These are phyloP conservation scores for Talaromyces borbonicus DNA, from an alignment of 495 filamentous ascomycete species.

Conservation along the genomic window DNA sequence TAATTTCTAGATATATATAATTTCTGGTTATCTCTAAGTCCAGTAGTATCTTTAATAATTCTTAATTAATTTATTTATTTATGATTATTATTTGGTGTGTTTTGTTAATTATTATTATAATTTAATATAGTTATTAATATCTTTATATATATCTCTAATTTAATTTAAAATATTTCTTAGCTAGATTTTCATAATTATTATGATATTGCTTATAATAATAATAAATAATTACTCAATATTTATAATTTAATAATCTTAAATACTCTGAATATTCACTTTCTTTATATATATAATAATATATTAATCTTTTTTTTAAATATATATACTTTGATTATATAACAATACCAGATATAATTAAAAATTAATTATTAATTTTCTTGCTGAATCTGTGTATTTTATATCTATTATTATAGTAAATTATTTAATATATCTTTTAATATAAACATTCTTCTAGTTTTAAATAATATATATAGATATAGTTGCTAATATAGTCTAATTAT, in stretches of 20 bases:
- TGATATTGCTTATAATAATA: too few relatives aligned
- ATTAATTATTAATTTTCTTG: not conserved
- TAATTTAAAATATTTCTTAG: not conserved
- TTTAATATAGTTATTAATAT: not conserved
- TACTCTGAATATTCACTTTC: not conserved
- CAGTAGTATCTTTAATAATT: not conserved
- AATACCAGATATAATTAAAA: not conserved
- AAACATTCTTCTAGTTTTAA: not conserved
- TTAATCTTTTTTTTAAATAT: not conserved
- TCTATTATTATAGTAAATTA: not conserved
- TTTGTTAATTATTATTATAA: not conserved
- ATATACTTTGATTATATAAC: not conserved
- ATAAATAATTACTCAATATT: not conserved
- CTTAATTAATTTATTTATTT: not conserved
- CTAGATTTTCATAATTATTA: not conserved
- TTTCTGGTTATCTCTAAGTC: not conserved
- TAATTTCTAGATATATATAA: not conserved
- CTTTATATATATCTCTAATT: not conserved
- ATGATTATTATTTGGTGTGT: not conserved
- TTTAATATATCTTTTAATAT: not conserved
- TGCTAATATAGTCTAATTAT: not conserved
- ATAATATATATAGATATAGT: not conserved
- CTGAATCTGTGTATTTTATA: not conserved
- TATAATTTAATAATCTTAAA: not conserved
- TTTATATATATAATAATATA: not conserved